These are phyloP conservation scores for Ilyonectria robusta DNA, from an alignment of 2,329 filamentous ascomycete species.

Conservation along the genomic window DNA sequence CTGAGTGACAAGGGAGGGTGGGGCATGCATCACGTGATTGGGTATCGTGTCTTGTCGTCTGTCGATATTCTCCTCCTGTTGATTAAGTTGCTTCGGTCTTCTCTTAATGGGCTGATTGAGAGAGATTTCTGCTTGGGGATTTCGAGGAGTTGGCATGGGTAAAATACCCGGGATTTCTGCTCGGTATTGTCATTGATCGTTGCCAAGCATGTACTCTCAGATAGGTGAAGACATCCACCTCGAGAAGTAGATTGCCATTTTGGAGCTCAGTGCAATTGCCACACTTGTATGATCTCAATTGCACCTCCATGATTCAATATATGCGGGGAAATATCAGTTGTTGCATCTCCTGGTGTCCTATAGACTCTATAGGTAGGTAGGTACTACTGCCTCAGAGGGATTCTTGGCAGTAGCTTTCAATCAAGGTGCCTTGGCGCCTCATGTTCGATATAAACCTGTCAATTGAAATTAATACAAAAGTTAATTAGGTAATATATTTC, in stretches of 20 bases:
- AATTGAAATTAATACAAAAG: neutral
- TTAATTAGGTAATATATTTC: neutral
- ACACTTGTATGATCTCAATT: neutral
- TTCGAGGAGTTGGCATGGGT: neutral
- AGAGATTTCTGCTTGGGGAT: neutral
- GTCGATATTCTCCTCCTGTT: neutral
- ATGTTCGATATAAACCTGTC: neutral
- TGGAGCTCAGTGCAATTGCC: too few relatives aligned
- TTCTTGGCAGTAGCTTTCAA: neutral
- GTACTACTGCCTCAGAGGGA: neutral
- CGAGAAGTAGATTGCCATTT: too few relatives aligned
- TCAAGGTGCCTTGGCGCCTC: neutral
- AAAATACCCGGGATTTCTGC: neutral
- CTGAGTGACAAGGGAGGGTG: conserved; percentile 42
- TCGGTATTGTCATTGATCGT: neutral
- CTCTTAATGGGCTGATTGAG: neutral
- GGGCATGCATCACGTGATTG: conserved; percentile 48
- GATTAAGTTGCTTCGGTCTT: neutral
- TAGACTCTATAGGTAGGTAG: neutral
- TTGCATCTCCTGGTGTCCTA: neutral
- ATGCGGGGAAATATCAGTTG: neutral
- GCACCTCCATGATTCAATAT: neutral
- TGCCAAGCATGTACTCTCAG: neutral
- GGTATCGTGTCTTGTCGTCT: conserved; percentile 7
- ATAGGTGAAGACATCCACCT: neutral